Evolutionary conservation across 176 grass and related monocot species (phyloP), one percentile per base, ranked within the genome.

Genomic region (Aechmea fasciata): DNA sequence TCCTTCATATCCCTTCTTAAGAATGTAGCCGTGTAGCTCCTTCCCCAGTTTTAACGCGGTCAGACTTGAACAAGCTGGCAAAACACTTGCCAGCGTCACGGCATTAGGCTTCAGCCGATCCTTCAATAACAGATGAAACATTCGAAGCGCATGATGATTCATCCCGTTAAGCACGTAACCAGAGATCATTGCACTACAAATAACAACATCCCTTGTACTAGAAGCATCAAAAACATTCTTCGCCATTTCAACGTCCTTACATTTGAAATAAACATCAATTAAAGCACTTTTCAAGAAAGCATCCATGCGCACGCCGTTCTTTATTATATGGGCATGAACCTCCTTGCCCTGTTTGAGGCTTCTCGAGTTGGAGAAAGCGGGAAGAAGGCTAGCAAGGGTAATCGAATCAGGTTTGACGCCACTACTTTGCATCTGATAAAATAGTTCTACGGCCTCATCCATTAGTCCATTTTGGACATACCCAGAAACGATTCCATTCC

Each of bases 231-330:
- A 96, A 2, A 96, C 79, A 52, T 88, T 87, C 47, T 85, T 76
- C 54, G 91, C 87, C 87, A 91, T 85, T 29, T 51, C 75, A 41
- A 87, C 79, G 69, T 84, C 73, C 64, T 82, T 86, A 73, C 85
- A 82, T 82, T 91, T 89, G 67, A 96, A 91, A 79, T 96, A 91
- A 17, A 91, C 77, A 73, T 91, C 92, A 7, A 89, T 78, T 52
- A 96, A 78, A 72, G 88, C 88, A 86, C 88, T 91, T 63, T 85
- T 84, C 83, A 96, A 77, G 81, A 91, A 96, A 3, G 73, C 85
- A 85, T 96, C 85, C 83, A 87, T 75, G 64, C 49, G 72, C 41
- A 84, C 72, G 51, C 67, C 57, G 61, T 89, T 89, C 74, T 71
- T 80, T 25, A 91, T 64, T 78, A 91, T 85, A 71, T 96, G 87